Base-by-base conservation (phyloP, 306 rosid genomes). In the Glycine tomentella region DNA sequence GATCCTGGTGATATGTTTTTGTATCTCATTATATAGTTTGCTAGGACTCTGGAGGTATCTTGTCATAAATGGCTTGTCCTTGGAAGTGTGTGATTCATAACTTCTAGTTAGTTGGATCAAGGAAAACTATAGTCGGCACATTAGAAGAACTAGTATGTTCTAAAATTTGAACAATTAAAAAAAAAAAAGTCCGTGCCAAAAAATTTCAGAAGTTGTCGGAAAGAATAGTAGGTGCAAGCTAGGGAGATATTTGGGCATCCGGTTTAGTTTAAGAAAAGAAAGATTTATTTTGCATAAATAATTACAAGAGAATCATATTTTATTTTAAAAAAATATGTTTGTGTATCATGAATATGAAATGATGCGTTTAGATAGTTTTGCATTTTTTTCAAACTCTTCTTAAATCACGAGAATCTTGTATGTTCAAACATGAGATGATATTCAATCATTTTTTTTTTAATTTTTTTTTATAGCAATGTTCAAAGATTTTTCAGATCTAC, bases 1-100 rank as follows among this genome's bases (percentile, higher is more conserved):
- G 31, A 25, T 25, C 31, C 31, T 25, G 31, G 31, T 25, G 31
- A 25, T 25, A 25, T 25, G 2, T 25, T 56, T 56, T 2, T 2
- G 15, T 53, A n/a, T 53, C 4, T 53, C 58, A 5, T n/a, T n/a
- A n/a, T n/a, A 53, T 53, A 4, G 44, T 7, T 7, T 56, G 17
- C 0, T 7, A 55, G 51, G 12, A 46, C 4, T 2, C 51, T 46
- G 59, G 59, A 59, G 20, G 31, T 9, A 45, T 59, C 34, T 46
- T 31, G 34, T 63, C 58, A 75, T 59, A 45, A 59, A 25, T 74
- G 67, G 31, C 6, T 58, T 74, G 69, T 74, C 34, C 31, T 45
- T 75, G 12, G 38, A 55, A 16, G 38, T 53, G 16, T 15, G 17
- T 10, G 67, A 74, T 74, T 44, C 72, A 48, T 63, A 55, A 15